A percentile compares a stretch with the other conserved stretches of the same genome.
phyloP scores from a whole-genome alignment of 345 rosid species.

The Garcia nutans region DNA sequence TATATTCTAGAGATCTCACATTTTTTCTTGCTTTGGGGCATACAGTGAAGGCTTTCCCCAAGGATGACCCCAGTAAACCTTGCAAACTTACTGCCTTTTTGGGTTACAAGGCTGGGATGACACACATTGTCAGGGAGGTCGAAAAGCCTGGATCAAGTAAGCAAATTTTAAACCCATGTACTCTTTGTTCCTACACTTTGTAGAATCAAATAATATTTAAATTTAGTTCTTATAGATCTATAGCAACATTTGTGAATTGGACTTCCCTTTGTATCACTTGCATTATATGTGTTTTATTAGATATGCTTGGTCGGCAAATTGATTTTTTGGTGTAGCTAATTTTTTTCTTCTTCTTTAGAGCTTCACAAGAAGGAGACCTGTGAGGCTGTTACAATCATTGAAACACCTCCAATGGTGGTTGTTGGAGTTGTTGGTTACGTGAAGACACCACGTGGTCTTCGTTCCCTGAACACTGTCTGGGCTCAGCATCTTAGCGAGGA shows the following conservation, averaged over 20 bases:
- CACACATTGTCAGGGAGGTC: conserved; percentile 87
- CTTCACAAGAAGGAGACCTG: conserved; percentile 95
- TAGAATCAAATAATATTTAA: not conserved
- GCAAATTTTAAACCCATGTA: not conserved
- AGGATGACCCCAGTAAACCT: conserved; percentile 74
- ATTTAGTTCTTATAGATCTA: no score
- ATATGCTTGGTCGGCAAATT: not conserved
- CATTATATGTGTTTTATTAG: not conserved
- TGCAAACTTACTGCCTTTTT: conserved; percentile 82
- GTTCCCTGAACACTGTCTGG: conserved; percentile 76
- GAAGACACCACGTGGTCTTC: conserved; percentile 73
- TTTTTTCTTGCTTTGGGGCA: not conserved
- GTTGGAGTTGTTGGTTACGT: conserved; percentile 86
- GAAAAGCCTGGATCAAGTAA: conserved; percentile 90
- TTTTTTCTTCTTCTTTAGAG: conserved; percentile 33
- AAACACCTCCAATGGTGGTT: conserved; percentile 79
- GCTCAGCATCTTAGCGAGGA: conserved; percentile 90
- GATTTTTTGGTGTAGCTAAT: not conserved
- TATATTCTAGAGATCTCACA: not conserved
- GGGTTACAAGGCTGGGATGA: conserved; percentile 94
- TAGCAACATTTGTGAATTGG: no score
- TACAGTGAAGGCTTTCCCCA: conserved; percentile 90
- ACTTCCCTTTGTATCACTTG: no score
- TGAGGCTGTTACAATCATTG: conserved; percentile 80
- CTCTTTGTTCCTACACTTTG: not conserved